A percentile compares a stretch with the other conserved stretches of the same genome.
phyloP scores from a whole-genome alignment of 192 early-diverging fungal species.

The Ambispora gerdemannii region DNA sequence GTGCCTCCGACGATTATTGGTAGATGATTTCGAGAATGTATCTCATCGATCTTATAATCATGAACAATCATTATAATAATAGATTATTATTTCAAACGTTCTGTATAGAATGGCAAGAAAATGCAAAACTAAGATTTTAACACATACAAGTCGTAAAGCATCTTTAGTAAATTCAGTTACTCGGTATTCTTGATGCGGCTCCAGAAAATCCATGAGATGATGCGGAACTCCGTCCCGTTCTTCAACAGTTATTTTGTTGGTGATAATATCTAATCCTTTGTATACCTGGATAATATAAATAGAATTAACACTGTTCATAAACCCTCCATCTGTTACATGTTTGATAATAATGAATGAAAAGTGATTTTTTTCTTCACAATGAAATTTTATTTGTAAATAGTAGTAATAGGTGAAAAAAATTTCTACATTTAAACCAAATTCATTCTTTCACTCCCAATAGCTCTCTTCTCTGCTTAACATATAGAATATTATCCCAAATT shows the following conservation, averaged over 20 bases:
- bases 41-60: conserved; percentile 67
- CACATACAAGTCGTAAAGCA: conserved; percentile 59
- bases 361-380: too few species aligned
- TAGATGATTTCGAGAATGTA: conserved; percentile 64
- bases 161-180: conserved; percentile 84
- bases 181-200: conserved; percentile 72
- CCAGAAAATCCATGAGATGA: conserved; percentile 82
- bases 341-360: too few species aligned
- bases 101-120: too few species aligned
- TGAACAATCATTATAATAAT: background rate
- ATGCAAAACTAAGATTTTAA: background rate
- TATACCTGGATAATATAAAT: conserved; percentile 64
- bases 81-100: background rate
- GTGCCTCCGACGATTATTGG: conserved; percentile 96
- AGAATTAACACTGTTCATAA: too few species aligned
- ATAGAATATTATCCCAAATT: too few species aligned
- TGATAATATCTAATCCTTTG: conserved; percentile 84
- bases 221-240: conserved; percentile 73
- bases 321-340: too few species aligned
- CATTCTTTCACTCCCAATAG: too few species aligned
- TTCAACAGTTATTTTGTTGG: conserved; percentile 82
- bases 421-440: too few species aligned
- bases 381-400: too few species aligned
- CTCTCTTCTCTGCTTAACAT: too few species aligned
- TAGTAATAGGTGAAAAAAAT: too few species aligned